phyloP scores from a whole-genome alignment of 2,329 filamentous ascomycete genomes.

The Diaporthe capsici region DNA sequence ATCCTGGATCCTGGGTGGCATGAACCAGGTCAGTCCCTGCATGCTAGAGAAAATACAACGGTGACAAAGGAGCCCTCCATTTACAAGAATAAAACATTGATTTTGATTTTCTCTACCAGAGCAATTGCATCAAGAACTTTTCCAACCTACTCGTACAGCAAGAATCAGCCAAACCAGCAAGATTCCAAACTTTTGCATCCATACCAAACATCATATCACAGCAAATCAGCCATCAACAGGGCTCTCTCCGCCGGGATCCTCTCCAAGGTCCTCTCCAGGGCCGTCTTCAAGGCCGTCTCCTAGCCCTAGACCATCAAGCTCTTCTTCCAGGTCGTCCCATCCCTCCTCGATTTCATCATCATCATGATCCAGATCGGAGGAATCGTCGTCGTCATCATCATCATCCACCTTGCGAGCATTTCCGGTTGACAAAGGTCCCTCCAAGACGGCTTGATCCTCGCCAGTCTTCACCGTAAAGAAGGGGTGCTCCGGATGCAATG shows the following conservation, averaged over 20 bases:
- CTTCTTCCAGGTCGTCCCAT: neutral
- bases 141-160: constrained; percentile 10
- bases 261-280: no score
- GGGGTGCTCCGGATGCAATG: constrained; percentile 60
- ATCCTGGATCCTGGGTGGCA: neutral
- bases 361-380: neutral
- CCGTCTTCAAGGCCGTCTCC: neutral
- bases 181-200: neutral
- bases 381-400: constrained; percentile 1
- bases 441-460: no score
- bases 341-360: neutral
- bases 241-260: neutral
- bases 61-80: neutral
- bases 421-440: neutral
- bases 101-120: neutral
- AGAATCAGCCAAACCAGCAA: constrained; percentile 4
- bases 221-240: neutral
- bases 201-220: neutral
- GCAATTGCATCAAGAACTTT: neutral
- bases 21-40: neutral
- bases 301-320: neutral
- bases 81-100: neutral
- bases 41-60: neutral
- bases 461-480: constrained; percentile 59
- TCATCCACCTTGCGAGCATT: no score